Evolutionary conservation across 1,284 basidiomycete genomes (phyloP).

Genomic region (Kwoniella shivajii): DNA sequence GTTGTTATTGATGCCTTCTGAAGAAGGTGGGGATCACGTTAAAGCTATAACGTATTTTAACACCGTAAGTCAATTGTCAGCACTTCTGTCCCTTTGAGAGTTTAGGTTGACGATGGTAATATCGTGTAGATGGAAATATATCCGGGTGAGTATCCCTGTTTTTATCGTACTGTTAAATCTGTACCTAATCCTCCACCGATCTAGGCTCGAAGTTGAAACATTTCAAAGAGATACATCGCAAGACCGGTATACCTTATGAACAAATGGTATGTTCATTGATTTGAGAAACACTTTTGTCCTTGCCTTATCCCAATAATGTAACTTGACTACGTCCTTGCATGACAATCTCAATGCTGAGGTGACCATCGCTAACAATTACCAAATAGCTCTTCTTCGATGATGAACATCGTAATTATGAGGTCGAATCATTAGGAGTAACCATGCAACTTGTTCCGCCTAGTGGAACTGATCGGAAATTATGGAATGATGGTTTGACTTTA

Average conservation of each 20-base stretch:
- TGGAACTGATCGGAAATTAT: slow-evolving; percentile 40
- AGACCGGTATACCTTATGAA: slow-evolving; percentile 76
- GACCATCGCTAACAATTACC: no score
- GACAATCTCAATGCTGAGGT: not conserved
- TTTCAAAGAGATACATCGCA: slow-evolving; percentile 72
- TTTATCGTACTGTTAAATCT: no score
- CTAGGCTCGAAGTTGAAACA: slow-evolving; percentile 78
- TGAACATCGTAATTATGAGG: slow-evolving; percentile 73
- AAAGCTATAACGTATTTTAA: slow-evolving; percentile 72
- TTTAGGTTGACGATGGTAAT: not conserved
- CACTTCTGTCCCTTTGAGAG: not conserved
- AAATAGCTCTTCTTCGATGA: slow-evolving; percentile 77
- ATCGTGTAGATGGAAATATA: slow-evolving; percentile 72
- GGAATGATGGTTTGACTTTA: slow-evolving; percentile 31
- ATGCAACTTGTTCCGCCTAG: slow-evolving; percentile 57
- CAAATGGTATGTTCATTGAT: slow-evolving; percentile 66
- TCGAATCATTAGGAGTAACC: slow-evolving; percentile 73
- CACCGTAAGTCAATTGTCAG: slow-evolving; percentile 41
- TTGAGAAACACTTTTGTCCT: not conserved
- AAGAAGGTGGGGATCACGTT: slow-evolving; percentile 55
- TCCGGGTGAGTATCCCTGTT: slow-evolving; percentile 67
- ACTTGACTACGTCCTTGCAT: slow-evolving; percentile 1
- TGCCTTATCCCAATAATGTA: slow-evolving; percentile 13
- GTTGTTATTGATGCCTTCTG: slow-evolving; percentile 66
- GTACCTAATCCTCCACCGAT: no score